Evolutionary conservation across 2,329 filamentous ascomycete species (phyloP).

Genomic region (Epichloe coenophiala): DNA sequence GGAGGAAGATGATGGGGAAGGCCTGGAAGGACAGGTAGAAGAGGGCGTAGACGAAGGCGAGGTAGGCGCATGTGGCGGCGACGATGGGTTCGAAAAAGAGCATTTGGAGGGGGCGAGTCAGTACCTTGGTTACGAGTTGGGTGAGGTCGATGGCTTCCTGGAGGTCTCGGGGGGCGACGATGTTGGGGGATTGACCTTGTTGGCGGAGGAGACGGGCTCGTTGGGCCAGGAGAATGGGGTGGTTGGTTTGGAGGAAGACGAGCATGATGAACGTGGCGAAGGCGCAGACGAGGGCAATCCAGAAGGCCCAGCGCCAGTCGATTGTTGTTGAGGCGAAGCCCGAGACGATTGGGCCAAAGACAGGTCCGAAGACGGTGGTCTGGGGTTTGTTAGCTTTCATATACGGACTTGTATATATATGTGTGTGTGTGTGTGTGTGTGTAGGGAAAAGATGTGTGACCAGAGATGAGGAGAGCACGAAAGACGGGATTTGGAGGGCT

Average conservation of each 20-base stretch:
- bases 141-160: conserved; percentile 38
- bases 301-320: conserved; percentile 59
- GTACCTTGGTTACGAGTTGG: conserved; percentile 52
- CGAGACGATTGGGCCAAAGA: conserved; percentile 52
- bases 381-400: conserved; percentile 11
- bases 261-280: conserved; percentile 46
- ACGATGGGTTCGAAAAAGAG: conserved; percentile 60
- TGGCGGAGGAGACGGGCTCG: conserved; percentile 45
- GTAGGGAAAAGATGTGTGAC: too few relatives aligned
- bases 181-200: conserved; percentile 33
- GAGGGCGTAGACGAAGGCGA: conserved; percentile 55
- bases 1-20: conserved; percentile 56
- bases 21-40: conserved; percentile 65
- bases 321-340: conserved; percentile 45
- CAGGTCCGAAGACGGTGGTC: conserved; percentile 51
- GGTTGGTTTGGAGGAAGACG: conserved; percentile 51
- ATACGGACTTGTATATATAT: too few relatives aligned
- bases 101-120: conserved; percentile 63
- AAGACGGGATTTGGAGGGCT: too few relatives aligned
- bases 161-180: conserved; percentile 49
- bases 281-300: conserved; percentile 56
- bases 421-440: too few relatives aligned
- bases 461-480: too few relatives aligned
- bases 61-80: conserved; percentile 53
- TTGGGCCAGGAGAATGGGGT: conserved; percentile 40